phyloP scores from a whole-genome alignment of 208 protist genomes.

The Leishmania turanica region DNA sequence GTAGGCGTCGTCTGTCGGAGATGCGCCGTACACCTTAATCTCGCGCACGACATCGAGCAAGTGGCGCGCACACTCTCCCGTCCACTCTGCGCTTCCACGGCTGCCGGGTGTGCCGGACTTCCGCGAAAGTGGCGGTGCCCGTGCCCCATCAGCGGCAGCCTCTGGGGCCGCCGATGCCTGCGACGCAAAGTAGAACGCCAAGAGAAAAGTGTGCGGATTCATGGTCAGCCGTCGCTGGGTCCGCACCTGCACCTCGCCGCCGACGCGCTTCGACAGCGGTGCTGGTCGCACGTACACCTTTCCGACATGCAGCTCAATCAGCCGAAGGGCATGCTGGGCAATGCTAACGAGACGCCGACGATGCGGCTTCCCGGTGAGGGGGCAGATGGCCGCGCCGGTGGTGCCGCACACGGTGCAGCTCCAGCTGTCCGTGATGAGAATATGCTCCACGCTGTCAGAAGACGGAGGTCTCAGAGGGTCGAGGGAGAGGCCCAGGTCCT shows the following conservation, averaged over 20 bases:
- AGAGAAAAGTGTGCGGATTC: conserved; percentile 76
- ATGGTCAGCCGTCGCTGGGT: conserved; percentile 58
- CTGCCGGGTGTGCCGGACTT: not conserved
- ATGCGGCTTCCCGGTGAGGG: conserved; percentile 59
- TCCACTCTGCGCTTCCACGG: conserved; percentile 11
- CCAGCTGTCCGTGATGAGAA: conserved; percentile 76
- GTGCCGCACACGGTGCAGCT: conserved; percentile 55
- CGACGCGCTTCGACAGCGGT: conserved; percentile 49
- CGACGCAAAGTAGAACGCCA: conserved; percentile 72
- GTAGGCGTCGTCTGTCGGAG: conserved; percentile 36
- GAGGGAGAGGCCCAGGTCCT: conserved; percentile 55
- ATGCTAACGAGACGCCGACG: conserved; percentile 65
- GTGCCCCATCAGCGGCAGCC: not conserved
- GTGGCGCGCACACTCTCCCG: conserved; percentile 65
- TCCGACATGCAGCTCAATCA: conserved; percentile 56
- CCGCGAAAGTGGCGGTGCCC: not conserved
- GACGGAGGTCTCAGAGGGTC: conserved; percentile 26
- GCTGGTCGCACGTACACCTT: conserved; percentile 56
- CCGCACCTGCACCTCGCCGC: conserved; percentile 63
- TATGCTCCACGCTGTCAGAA: conserved; percentile 63
- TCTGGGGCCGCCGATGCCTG: conserved; percentile 6
- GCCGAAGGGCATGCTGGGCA: conserved; percentile 60
- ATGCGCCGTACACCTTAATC: conserved; percentile 44
- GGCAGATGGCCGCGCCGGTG: conserved; percentile 43
- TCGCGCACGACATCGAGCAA: conserved; percentile 65